These are phyloP conservation scores for Ascocoryne sarcoides DNA, from an alignment of 2,329 filamentous ascomycete genomes.

Conservation along the genomic window DNA sequence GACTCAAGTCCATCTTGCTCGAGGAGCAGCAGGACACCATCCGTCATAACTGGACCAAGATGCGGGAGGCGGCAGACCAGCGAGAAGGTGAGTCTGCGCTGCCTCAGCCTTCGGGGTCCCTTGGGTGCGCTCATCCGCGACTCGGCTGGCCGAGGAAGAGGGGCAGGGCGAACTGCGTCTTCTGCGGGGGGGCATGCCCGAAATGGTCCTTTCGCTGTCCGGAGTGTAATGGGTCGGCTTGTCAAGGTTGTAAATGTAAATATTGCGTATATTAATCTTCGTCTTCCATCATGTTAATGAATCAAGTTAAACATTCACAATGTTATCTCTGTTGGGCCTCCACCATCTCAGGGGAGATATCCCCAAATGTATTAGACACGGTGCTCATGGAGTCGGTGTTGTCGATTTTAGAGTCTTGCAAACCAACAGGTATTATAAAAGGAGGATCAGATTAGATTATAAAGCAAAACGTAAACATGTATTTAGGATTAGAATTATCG, in stretches of 20 bases:
- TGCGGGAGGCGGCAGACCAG: constrained; percentile 4
- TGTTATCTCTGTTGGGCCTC: no score
- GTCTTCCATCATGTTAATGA: neutral
- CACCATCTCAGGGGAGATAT: no score
- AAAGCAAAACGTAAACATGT: no score
- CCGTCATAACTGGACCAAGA: constrained; percentile 3
- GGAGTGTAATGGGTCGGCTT: constrained; percentile 5
- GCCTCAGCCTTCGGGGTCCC: constrained; percentile 1
- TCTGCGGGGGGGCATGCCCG: constrained; percentile 2
- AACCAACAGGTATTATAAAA: no score
- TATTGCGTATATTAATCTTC: constrained; percentile 5
- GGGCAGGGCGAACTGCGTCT: constrained; percentile 3
- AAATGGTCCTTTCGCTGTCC: constrained; percentile 5
- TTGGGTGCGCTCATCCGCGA: constrained; percentile 3
- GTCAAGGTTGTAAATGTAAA: constrained; percentile 5
- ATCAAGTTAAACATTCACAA: no score
- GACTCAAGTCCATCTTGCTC: constrained; percentile 2
- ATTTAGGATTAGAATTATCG: no score
- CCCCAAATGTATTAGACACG: no score
- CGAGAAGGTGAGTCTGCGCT: constrained; percentile 3
- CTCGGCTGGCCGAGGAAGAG: constrained; percentile 6
- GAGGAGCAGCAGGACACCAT: constrained; percentile 2
- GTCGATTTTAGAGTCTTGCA: no score
- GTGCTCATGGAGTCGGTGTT: no score
- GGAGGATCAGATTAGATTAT: no score